A percentile compares a stretch with the other conserved stretches of the same genome.
These are phyloP conservation scores for Russula sp. DNA, from an alignment of 768 basidiomycete genomes.

Conservation along the genomic window DNA sequence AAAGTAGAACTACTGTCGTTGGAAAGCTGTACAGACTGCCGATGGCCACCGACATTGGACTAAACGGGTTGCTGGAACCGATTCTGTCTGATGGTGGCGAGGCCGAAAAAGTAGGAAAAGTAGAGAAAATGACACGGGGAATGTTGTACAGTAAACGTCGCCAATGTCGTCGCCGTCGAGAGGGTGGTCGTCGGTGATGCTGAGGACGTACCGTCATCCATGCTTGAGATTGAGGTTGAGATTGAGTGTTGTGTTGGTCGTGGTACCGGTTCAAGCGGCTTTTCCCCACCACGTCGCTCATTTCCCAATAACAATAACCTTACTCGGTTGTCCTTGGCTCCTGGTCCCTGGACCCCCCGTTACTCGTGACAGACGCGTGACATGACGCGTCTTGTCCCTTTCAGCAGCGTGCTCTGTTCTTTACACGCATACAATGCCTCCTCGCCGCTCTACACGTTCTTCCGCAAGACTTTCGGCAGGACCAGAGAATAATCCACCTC, in stretches of 20 bases:
- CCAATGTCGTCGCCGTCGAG: constrained; percentile 42
- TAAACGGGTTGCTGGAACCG: constrained; percentile 17
- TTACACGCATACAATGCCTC: constrained; percentile 14
- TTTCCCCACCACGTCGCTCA: not conserved
- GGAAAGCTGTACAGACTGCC: constrained; percentile 23
- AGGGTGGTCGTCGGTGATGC: constrained; percentile 57
- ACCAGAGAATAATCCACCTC: not conserved
- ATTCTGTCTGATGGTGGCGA: constrained; percentile 20
- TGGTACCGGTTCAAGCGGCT: constrained; percentile 18
- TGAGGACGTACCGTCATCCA: constrained; percentile 78
- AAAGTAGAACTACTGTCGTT: constrained; percentile 18
- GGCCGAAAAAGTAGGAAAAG: constrained; percentile 21
- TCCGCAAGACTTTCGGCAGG: constrained; percentile 12
- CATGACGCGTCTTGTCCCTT: constrained; percentile 11
- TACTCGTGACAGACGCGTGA: constrained; percentile 17
- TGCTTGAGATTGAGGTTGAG: constrained; percentile 34
- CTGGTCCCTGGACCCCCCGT: not conserved
- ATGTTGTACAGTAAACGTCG: constrained; percentile 29
- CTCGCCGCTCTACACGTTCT: constrained; percentile 21
- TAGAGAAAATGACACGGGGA: constrained; percentile 20
- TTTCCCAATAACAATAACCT: not conserved
- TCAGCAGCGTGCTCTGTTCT: not conserved
- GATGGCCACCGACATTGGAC: constrained; percentile 23
- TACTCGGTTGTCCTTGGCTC: not conserved
- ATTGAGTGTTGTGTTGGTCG: constrained; percentile 20